Base-by-base conservation (phyloP, 768 basidiomycete genomes). In the Russula earlei region DNA sequence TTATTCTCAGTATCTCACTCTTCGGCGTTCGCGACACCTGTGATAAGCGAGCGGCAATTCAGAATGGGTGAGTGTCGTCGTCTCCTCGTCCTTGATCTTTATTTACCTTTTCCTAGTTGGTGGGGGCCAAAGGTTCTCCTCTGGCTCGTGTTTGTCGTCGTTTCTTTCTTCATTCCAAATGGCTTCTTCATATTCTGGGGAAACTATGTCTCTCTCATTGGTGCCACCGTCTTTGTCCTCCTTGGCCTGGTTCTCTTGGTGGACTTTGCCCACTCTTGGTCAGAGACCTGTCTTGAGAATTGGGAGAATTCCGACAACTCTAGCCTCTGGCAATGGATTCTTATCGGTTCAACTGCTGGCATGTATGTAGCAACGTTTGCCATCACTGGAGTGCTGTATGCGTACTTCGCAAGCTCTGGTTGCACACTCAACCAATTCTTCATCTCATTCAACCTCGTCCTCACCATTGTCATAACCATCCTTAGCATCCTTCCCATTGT, bases 171-270 rank as follows among this genome's bases (percentile, higher is more conserved):
- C 70, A 95, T 98, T 65, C 96, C 95, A 0, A 97, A 97, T 69
- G 87, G 81, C 45, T 93, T 94, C 80, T 98, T 98, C 75, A 93
- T 98, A 73, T 90, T 96, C 69, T 98, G 92, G 87, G 94, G 93
- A 33, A 92, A 94, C 63, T 95, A 96, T 65, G 71, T 91, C 58
- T 80, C 94, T 22, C 79, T 96, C 41, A 82, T 97, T 53, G 96
- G 96, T 36, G 91, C 95, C 0, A 91, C 87, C 6, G 68, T 93
- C 58, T 99, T 99, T 75, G 97, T 99, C 67, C 83, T 98, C 33
- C 85, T 99, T 61, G 96, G 96, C 45, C 84, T 99, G 27, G 91
- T 99, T 55, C 85, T 99, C 42, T 84, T 99, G 55, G 87, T 99
- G 70, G 96, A 99, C 74, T 98, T 98, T 66, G 96, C 96, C 2